Evolutionary conservation across 352 stramenopile species (phyloP).

Genomic region (Globisporangium iwayamae): DNA sequence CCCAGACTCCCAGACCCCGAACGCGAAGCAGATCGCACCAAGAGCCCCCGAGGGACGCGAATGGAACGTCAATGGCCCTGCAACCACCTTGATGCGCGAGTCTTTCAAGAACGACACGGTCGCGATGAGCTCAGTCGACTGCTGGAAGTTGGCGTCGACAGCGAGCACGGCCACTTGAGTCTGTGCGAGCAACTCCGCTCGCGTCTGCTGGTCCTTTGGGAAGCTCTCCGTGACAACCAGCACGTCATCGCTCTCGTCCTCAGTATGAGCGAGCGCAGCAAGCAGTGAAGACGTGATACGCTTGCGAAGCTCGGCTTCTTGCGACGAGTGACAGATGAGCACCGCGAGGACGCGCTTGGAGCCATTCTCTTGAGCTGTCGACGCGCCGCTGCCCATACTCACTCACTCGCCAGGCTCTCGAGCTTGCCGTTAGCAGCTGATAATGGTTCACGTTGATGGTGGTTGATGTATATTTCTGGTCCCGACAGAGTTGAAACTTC

Average conservation of each 20-base stretch:
- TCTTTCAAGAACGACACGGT: conserved; percentile 56
- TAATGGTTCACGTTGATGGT: no score
- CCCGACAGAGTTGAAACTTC: background rate
- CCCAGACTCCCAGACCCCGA: conserved; percentile 32
- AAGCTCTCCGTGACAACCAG: conserved; percentile 36
- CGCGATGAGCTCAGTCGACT: conserved; percentile 27
- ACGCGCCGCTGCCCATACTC: conserved; percentile 27
- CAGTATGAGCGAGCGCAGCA: background rate
- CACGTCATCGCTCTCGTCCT: conserved; percentile 8
- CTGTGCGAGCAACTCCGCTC: conserved; percentile 23
- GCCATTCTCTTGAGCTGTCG: background rate
- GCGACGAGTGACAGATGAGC: conserved; percentile 25
- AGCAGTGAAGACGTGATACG: conserved; percentile 5
- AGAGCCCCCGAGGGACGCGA: conserved; percentile 38
- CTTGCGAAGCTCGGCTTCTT: conserved; percentile 15
- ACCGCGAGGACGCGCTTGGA: conserved; percentile 8
- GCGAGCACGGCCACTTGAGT: conserved; percentile 33
- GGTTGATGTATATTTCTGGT: background rate
- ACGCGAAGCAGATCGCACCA: conserved; percentile 43
- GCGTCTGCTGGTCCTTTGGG: conserved; percentile 30
- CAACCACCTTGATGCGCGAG: conserved; percentile 31
- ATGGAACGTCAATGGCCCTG: conserved; percentile 36
- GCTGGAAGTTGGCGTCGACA: conserved; percentile 38
- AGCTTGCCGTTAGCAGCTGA: no score
- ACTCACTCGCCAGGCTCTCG: background rate